phyloP scores from a whole-genome alignment of 441 rosid species.

The Corymbia citriodora region DNA sequence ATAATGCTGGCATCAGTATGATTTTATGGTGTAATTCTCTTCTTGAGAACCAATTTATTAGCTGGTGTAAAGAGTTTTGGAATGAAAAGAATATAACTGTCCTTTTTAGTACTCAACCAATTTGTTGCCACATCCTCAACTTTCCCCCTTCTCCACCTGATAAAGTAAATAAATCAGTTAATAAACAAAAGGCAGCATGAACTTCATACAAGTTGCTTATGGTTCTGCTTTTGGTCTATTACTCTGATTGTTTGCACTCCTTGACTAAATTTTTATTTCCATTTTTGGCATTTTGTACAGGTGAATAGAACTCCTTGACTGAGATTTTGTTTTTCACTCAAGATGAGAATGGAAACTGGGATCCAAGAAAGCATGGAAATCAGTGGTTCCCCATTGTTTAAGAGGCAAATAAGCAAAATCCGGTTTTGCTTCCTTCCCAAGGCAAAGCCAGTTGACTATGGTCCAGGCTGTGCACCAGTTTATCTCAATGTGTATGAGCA shows the following conservation, averaged over 20 bases:
- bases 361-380: slow-evolving; percentile 48
- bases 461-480: slow-evolving; percentile 45
- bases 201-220: neutral
- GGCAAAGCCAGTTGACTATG: slow-evolving; percentile 33
- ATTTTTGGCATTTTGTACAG: neutral
- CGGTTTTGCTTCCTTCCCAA: slow-evolving; percentile 45
- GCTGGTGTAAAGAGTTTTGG: neutral
- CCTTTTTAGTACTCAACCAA: neutral
- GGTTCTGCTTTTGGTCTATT: neutral
- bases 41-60: neutral
- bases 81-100: neutral
- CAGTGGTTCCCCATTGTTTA: slow-evolving; percentile 26
- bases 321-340: slow-evolving; percentile 4
- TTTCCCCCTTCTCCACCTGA: neutral
- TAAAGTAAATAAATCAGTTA: neutral
- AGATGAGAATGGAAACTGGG: slow-evolving; percentile 37
- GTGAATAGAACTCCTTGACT: slow-evolving; percentile 1
- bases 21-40: neutral
- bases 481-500: slow-evolving; percentile 65
- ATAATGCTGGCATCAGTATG: neutral
- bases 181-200: neutral
- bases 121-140: neutral
- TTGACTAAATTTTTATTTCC: neutral
- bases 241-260: neutral
- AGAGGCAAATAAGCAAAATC: slow-evolving; percentile 44